Conservation (phyloP, 768 basidiomycete genomes). For the Tephrocybe sp. region DNA sequence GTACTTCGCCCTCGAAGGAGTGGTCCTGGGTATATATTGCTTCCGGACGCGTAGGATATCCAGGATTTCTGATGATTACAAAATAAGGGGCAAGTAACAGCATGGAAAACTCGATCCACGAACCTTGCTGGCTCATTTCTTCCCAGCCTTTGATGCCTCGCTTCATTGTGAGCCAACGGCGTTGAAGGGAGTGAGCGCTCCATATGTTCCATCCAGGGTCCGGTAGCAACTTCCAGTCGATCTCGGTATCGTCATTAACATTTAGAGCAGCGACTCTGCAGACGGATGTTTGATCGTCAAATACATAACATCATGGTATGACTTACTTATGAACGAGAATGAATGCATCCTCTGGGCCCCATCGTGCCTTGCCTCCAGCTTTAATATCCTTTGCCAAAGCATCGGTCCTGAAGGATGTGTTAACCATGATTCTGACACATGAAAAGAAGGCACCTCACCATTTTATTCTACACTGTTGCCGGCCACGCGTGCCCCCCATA, state of each 20-base stretch:
- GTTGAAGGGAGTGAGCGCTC: constrained; percentile 79
- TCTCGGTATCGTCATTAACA: constrained; percentile 79
- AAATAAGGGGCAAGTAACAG: constrained; percentile 2
- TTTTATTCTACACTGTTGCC: constrained; percentile 88
- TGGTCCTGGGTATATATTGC: constrained; percentile 46
- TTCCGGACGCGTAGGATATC: constrained; percentile 79
- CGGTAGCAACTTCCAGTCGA: constrained; percentile 78
- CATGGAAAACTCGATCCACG: constrained; percentile 9
- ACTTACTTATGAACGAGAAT: constrained; percentile 81
- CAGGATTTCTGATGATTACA: constrained; percentile 61
- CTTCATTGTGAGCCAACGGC: constrained; percentile 83
- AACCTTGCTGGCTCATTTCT: constrained; percentile 80
- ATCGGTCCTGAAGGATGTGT: constrained; percentile 59
- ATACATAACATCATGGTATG: neutral
- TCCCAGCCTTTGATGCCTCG: constrained; percentile 73
- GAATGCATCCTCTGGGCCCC: constrained; percentile 75
- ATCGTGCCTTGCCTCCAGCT: constrained; percentile 69
- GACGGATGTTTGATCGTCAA: no score
- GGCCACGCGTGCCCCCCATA: constrained; percentile 74
- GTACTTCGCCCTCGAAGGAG: constrained; percentile 33
- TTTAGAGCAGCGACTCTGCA: constrained; percentile 70
- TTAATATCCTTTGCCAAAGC: constrained; percentile 71
- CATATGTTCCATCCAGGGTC: constrained; percentile 82
- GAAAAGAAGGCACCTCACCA: constrained; percentile 45
- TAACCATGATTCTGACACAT: neutral